Evolutionary conservation across 2,329 filamentous ascomycete species (phyloP).

Genomic region (Penicillium nordicum): DNA sequence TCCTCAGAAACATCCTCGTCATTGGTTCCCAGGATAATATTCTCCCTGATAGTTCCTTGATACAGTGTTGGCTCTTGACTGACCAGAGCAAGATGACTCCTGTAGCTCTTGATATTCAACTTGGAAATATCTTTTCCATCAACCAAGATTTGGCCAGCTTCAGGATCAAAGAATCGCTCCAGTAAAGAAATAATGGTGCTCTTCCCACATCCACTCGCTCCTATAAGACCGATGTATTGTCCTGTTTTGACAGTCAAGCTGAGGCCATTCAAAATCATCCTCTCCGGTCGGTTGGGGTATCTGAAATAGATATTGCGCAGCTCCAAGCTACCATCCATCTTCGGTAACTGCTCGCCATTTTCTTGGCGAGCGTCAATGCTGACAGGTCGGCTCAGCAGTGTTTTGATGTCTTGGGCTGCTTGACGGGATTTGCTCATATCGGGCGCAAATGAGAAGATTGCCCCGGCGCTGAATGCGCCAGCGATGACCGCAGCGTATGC

Average conservation of each 20-base stretch:
- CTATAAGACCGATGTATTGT: conserved; percentile 69
- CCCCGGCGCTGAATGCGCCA: conserved; percentile 26
- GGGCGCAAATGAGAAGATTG: conserved; percentile 31
- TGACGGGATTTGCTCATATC: conserved; percentile 27
- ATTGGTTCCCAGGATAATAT: background rate
- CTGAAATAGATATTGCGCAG: conserved; percentile 43
- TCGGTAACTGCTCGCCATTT: background rate
- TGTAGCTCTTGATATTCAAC: conserved; percentile 81
- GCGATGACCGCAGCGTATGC: conserved; percentile 45
- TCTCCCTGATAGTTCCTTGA: background rate
- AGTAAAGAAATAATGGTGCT: conserved; percentile 86
- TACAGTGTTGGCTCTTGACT: conserved; percentile 66
- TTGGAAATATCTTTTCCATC: conserved; percentile 78
- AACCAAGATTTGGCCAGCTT: conserved; percentile 72
- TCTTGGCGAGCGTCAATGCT: conserved; percentile 28
- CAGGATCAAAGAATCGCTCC: conserved; percentile 90
- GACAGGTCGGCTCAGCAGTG: conserved; percentile 42
- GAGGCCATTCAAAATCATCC: conserved; percentile 14
- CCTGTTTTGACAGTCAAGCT: conserved; percentile 31
- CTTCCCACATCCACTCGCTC: conserved; percentile 89
- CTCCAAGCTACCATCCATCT: conserved; percentile 58
- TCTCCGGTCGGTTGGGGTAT: conserved; percentile 18
- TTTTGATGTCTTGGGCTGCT: conserved; percentile 39
- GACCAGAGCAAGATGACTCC: conserved; percentile 80
- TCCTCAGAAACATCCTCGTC: conserved; percentile 59